Base-by-base conservation (phyloP, 2,329 filamentous ascomycete species). In the Emergomyces orientalis region DNA sequence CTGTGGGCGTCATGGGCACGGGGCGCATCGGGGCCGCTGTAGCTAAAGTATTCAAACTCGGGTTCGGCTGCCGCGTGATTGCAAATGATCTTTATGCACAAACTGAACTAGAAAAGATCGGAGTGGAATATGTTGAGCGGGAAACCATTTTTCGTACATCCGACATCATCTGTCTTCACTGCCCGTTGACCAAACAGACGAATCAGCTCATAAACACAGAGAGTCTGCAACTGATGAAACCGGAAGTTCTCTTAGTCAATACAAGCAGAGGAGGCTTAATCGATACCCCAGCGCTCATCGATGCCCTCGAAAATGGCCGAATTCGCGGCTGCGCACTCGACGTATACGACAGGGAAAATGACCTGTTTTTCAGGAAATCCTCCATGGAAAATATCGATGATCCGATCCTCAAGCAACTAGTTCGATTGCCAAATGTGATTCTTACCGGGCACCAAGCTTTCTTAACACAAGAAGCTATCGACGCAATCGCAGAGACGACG, bases 381-480 rank as follows among this genome's bases (percentile, higher is more conserved):
- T 86, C 84, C 5, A 80, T 77, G 17, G 80, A 86, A 65, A 85
- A 88, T 67, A 86, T 88, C 65, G 78, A 88, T 58, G 86, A 89
- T 69, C 86, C 88, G 67, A 78, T 82, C 62, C 76, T 89, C 54
- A 86, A 86, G 81, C 81, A 86, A 5, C 73, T 89, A 65, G 83
- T 86, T 74, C 88, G 85, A 0, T 88, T 88, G 68, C 86, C 81
- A 64, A 88, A 88, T 65, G 86, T 87, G 3, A 72, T 89, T 54
- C 76, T 89, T 64, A 86, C 82, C 66, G 86, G 86, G 0, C 86
- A 89, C 67, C 86, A 88, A 76, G 86, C 84, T 1, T 89, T 88
- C 74, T 86, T 89, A 68, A 88, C 86, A 5, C 76, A 82, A 41
- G 86, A 88, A 74, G 86, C 86, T 0, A 74, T 89, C 58, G 75